A percentile compares a stretch with the other conserved stretches of the same genome.
Evolutionary conservation across 805 yeast species (phyloP).

Genomic region (Kodamaea lidongshanica): DNA sequence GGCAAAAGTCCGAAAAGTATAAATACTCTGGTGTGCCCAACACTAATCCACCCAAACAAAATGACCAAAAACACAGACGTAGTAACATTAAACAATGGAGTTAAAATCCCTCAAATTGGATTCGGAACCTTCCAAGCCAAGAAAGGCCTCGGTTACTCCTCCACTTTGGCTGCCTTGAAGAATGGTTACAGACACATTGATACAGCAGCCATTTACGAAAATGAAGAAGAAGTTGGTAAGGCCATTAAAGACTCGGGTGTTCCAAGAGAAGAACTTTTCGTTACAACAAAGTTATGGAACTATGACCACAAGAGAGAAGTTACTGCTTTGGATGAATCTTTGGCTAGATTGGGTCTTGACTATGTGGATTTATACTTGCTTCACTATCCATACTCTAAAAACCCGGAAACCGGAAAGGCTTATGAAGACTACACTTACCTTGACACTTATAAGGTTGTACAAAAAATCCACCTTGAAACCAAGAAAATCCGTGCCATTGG

Average conservation of each 20-base stretch:
- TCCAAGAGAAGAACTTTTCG: slow-evolving; percentile 57
- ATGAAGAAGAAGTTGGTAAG: slow-evolving; percentile 59
- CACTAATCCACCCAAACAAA: too few relatives aligned
- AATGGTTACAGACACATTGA: slow-evolving; percentile 75
- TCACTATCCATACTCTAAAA: slow-evolving; percentile 74
- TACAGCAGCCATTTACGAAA: slow-evolving; percentile 63
- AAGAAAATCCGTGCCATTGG: slow-evolving; percentile 65
- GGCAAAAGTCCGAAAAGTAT: too few relatives aligned
- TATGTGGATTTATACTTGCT: slow-evolving; percentile 74
- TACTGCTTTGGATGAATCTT: slow-evolving; percentile 50
- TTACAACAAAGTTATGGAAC: slow-evolving; percentile 68
- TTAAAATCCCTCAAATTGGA: slow-evolving; percentile 58
- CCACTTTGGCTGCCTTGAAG: slow-evolving; percentile 57
- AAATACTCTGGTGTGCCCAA: too few relatives aligned
- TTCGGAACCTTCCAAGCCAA: slow-evolving; percentile 67
- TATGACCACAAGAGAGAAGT: slow-evolving; percentile 47
- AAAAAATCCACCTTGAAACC: slow-evolving; percentile 43
- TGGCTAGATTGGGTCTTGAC: slow-evolving; percentile 59
- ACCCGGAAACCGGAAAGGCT: slow-evolving; percentile 27
- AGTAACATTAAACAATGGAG: slow-evolving; percentile 55
- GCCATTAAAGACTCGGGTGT: slow-evolving; percentile 52
- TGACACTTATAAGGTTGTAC: slow-evolving; percentile 61
- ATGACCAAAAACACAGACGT: slow-evolving; percentile 11
- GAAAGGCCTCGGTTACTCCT: slow-evolving; percentile 47
- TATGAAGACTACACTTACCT: slow-evolving; percentile 36